phyloP scores from a whole-genome alignment of 192 early-diverging fungal genomes.

The Irineochytrium annulatum region DNA sequence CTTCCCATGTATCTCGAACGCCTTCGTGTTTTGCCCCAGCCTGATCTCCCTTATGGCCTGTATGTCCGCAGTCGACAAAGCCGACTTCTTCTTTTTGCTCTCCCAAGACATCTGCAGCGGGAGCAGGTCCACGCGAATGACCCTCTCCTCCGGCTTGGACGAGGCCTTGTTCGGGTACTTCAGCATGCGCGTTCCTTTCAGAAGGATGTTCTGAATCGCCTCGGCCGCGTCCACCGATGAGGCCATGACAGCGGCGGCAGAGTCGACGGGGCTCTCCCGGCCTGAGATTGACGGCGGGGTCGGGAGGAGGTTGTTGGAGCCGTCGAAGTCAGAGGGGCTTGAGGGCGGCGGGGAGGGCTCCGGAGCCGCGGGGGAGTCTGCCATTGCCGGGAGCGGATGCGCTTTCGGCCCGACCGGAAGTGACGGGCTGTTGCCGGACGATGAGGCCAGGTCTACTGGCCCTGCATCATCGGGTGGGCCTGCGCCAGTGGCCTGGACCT shows the following conservation, averaged over 20 bases:
- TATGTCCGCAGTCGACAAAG: slow-evolving; percentile 29
- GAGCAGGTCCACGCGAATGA: slow-evolving; percentile 32
- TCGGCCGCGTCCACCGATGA: too few species aligned
- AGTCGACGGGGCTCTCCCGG: neutral
- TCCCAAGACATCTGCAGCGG: slow-evolving; percentile 40
- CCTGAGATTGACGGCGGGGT: neutral
- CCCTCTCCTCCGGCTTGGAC: slow-evolving; percentile 36
- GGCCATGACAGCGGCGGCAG: too few species aligned
- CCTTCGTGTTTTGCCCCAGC: slow-evolving; percentile 54
- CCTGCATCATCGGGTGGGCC: too few species aligned
- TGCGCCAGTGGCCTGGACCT: too few species aligned
- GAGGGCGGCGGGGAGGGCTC: too few species aligned
- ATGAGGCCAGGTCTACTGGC: too few species aligned
- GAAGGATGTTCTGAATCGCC: slow-evolving; percentile 25
- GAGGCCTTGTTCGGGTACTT: slow-evolving; percentile 41
- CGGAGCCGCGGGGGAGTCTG: too few species aligned
- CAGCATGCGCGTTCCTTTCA: slow-evolving; percentile 37
- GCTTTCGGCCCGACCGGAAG: too few species aligned
- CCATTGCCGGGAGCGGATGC: too few species aligned
- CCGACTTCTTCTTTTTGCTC: slow-evolving; percentile 40
- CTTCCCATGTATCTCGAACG: slow-evolving; percentile 46
- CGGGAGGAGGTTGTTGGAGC: slow-evolving; percentile 4
- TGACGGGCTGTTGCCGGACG: too few species aligned
- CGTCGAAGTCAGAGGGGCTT: too few species aligned
- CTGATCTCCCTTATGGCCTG: slow-evolving; percentile 49